phyloP scores from a whole-genome alignment of 1,139 yeast genomes.

The Hyphopichia buzzinii region DNA sequence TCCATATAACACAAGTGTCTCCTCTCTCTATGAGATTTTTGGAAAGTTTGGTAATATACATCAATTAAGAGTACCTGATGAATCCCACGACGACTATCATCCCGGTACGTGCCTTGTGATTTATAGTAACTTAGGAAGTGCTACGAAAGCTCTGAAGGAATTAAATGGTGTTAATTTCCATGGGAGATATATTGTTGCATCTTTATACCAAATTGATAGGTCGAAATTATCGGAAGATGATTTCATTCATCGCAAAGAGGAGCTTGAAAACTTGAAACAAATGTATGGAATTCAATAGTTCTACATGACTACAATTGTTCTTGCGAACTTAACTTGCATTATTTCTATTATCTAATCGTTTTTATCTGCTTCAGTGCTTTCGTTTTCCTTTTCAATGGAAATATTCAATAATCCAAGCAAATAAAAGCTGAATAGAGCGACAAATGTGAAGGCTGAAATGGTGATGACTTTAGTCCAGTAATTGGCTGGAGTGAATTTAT shows the following conservation, averaged over 20 bases:
- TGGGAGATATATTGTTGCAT: slow-evolving; percentile 58
- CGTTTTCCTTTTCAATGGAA: slow-evolving; percentile 21
- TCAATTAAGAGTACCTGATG: slow-evolving; percentile 53
- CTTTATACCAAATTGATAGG: slow-evolving; percentile 43
- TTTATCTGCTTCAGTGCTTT: background rate
- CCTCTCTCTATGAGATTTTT: slow-evolving; percentile 52
- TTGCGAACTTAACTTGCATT: background rate
- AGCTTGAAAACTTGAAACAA: slow-evolving; percentile 17
- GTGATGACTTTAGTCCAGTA: slow-evolving; percentile 65
- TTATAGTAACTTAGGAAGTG: slow-evolving; percentile 48
- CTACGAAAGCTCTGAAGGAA: slow-evolving; percentile 50
- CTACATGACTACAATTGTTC: background rate
- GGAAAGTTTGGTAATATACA: slow-evolving; percentile 57
- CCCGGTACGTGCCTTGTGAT: slow-evolving; percentile 61
- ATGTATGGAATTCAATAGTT: slow-evolving; percentile 9
- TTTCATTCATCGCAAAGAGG: slow-evolving; percentile 17
- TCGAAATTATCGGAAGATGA: slow-evolving; percentile 22
- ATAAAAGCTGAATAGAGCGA: slow-evolving; percentile 60
- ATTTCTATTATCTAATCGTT: slow-evolving; percentile 6
- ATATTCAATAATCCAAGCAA: slow-evolving; percentile 41
- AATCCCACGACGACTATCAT: slow-evolving; percentile 24
- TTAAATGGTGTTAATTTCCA: slow-evolving; percentile 61
- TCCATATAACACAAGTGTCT: slow-evolving; percentile 50
- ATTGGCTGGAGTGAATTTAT: slow-evolving; percentile 54
- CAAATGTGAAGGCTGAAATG: slow-evolving; percentile 62